Evolutionary conservation across 305 asterid species (phyloP).

Genomic region (Fraxinus sp.): DNA sequence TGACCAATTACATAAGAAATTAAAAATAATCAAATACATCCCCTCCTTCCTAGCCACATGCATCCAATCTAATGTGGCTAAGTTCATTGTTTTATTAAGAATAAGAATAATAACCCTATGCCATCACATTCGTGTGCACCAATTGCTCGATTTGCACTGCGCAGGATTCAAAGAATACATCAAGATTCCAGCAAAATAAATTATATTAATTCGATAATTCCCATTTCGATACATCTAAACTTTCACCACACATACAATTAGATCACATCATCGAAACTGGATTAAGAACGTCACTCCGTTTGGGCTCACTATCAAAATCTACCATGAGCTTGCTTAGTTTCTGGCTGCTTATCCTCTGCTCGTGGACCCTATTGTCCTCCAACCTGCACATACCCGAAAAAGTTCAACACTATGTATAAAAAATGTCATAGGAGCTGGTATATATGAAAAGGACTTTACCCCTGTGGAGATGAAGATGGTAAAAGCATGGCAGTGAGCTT

Average conservation of each 20-base stretch:
- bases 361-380: conserved; percentile 49
- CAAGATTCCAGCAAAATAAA: background rate
- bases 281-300: conserved; percentile 11
- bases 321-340: conserved; percentile 77
- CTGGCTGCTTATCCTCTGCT: conserved; percentile 71
- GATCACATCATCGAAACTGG: too few relatives aligned
- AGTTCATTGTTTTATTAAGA: background rate
- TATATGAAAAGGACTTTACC: conserved; percentile 22
- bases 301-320: conserved; percentile 48
- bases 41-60: background rate
- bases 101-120: background rate
- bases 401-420: background rate
- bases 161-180: background rate
- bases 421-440: background rate
- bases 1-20: background rate
- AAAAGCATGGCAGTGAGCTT: conserved; percentile 52
- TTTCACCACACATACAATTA: background rate
- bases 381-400: conserved; percentile 29
- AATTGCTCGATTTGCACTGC: background rate
- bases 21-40: background rate
- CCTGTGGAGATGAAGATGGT: conserved; percentile 40
- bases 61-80: background rate
- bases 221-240: background rate
- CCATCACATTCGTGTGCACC: background rate
- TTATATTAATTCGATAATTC: background rate